Percentiles rank a stretch among this genome's conserved stretches.
Conservation (phyloP, 2,329 filamentous ascomycete genomes). For the Fusarium sp. region DNA sequence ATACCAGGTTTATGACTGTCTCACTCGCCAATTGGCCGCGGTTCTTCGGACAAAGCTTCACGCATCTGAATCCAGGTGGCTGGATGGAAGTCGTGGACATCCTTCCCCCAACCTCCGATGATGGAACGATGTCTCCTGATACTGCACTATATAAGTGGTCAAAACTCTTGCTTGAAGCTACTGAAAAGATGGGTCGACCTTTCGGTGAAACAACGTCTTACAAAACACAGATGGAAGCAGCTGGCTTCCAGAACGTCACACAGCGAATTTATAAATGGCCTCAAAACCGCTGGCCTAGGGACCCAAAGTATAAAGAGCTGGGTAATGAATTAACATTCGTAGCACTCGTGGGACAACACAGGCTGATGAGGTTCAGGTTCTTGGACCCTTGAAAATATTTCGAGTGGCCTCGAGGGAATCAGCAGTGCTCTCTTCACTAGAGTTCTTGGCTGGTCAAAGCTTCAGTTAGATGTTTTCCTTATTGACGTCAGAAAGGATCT, state of each 20-base stretch:
- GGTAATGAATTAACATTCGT: slow-evolving; percentile 43
- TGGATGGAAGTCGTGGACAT: slow-evolving; percentile 43
- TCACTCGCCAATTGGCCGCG: slow-evolving; percentile 33
- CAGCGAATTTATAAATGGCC: slow-evolving; percentile 61
- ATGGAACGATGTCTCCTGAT: slow-evolving; percentile 22
- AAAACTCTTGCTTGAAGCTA: slow-evolving; percentile 42
- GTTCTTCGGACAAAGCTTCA: slow-evolving; percentile 37
- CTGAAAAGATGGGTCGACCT: slow-evolving; percentile 44
- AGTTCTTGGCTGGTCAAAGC: slow-evolving; percentile 40
- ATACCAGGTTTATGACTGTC: slow-evolving; percentile 37
- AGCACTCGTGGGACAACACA: too few relatives aligned
- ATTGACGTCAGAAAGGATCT: slow-evolving; percentile 42
- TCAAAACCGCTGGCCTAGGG: slow-evolving; percentile 61
- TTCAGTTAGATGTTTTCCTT: slow-evolving; percentile 44
- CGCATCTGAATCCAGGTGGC: slow-evolving; percentile 36
- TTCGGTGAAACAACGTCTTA: slow-evolving; percentile 36
- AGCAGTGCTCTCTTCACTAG: slow-evolving; percentile 46
- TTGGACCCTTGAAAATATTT: slow-evolving; percentile 38
- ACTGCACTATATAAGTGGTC: slow-evolving; percentile 37
- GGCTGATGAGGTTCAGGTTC: background rate
- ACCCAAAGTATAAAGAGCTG: slow-evolving; percentile 61
- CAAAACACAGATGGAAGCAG: slow-evolving; percentile 54
- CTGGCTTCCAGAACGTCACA: slow-evolving; percentile 62
- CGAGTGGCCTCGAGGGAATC: slow-evolving; percentile 40
- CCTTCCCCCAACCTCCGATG: slow-evolving; percentile 8